A percentile compares a stretch with the other conserved stretches of the same genome.
Evolutionary conservation across 139 green algal species (phyloP).

Genomic region (Ettlia oleoabundans): DNA sequence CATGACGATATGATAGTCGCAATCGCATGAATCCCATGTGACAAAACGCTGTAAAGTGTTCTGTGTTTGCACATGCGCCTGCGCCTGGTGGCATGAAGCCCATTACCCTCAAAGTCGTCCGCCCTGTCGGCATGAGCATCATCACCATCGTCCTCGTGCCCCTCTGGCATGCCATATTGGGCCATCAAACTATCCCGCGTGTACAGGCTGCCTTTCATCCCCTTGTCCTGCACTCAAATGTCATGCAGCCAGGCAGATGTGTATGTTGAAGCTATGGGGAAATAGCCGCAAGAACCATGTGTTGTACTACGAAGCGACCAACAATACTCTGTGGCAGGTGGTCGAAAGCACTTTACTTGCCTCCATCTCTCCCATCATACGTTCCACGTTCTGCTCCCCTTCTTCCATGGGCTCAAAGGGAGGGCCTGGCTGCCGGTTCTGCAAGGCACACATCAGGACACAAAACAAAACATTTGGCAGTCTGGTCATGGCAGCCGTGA

Average conservation of each 20-base stretch:
- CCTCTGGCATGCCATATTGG: constrained; percentile 41
- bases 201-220: constrained; percentile 73
- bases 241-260: neutral
- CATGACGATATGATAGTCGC: neutral
- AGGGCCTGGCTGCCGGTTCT: constrained; percentile 43
- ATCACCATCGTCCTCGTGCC: constrained; percentile 4
- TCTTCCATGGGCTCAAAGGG: constrained; percentile 50
- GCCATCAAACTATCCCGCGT: constrained; percentile 63
- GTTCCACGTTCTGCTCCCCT: constrained; percentile 61
- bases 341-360: constrained; percentile 6
- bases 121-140: neutral
- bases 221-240: constrained; percentile 40
- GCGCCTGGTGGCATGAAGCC: neutral
- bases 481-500: too few relatives aligned
- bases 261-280: too few relatives aligned
- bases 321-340: too few relatives aligned
- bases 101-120: neutral
- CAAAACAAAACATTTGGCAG: neutral
- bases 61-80: too few relatives aligned
- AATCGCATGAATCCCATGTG: neutral
- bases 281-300: too few relatives aligned
- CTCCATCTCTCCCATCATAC: constrained; percentile 71
- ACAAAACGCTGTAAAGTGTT: neutral
- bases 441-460: neutral
- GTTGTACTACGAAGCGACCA: too few relatives aligned